A percentile compares a stretch with the other conserved stretches of the same genome.
Evolutionary conservation across 208 protist species (phyloP).

Genomic region (Acanthamoeba lenticulata): DNA sequence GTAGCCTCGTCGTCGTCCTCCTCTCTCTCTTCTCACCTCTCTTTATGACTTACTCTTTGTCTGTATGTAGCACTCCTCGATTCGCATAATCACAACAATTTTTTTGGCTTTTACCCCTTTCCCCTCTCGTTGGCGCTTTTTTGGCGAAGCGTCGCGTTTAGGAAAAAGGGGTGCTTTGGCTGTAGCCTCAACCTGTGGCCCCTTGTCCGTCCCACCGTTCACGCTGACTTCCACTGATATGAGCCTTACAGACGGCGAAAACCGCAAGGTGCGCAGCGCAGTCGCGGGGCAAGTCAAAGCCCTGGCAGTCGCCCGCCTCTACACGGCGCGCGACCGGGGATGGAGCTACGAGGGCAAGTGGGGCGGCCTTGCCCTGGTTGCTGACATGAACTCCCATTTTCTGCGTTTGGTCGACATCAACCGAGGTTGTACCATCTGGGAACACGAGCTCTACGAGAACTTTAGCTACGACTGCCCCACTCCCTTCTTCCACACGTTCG

Average conservation of each 20-base stretch:
- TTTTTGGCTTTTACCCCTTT: background rate
- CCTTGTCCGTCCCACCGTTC: too few relatives aligned
- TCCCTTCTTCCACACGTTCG: slow-evolving; percentile 60
- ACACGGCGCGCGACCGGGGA: background rate
- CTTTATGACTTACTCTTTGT: background rate
- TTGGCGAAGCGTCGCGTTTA: too few relatives aligned
- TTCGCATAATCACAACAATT: too few relatives aligned
- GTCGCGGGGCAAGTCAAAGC: background rate
- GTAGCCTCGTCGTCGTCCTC: background rate
- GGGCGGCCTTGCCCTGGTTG: slow-evolving; percentile 4
- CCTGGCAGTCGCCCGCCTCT: background rate
- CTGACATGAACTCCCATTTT: background rate
- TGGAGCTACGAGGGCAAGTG: background rate
- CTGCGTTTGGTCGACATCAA: background rate
- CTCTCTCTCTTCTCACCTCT: background rate
- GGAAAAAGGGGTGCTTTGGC: too few relatives aligned
- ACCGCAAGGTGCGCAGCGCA: background rate
- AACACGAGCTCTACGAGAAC: slow-evolving; percentile 43
- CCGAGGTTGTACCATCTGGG: background rate
- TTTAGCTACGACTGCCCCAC: background rate
- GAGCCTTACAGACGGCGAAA: background rate
- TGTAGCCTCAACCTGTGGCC: too few relatives aligned
- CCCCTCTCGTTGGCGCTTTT: too few relatives aligned
- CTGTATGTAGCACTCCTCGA: background rate
- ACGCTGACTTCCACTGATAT: too few relatives aligned